phyloP scores from a whole-genome alignment of 805 yeast species.

The Yamadazyma laniorum region DNA sequence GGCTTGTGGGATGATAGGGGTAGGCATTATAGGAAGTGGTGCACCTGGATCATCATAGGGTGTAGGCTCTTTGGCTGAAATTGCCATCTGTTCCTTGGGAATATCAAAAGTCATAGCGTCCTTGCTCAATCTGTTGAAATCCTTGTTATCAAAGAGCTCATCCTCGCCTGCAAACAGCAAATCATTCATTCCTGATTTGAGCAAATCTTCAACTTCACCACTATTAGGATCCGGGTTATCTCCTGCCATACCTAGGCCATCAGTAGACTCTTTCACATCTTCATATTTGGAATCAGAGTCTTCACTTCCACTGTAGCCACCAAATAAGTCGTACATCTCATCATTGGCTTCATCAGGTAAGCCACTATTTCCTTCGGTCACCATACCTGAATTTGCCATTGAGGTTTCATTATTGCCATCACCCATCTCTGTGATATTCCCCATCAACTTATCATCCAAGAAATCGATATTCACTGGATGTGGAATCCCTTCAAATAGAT shows the following conservation, averaged over 20 bases:
- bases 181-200: background rate
- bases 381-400: background rate
- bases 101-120: constrained; percentile 40
- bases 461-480: constrained; percentile 8
- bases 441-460: constrained; percentile 14
- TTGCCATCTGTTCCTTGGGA: constrained; percentile 58
- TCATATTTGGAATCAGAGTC: constrained; percentile 3
- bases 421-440: constrained; percentile 6
- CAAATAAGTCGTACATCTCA: constrained; percentile 21
- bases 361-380: background rate
- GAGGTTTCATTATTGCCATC: background rate
- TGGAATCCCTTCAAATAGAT: constrained; percentile 17
- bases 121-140: background rate
- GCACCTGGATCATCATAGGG: constrained; percentile 82
- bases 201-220: background rate
- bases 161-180: background rate
- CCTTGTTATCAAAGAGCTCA: background rate
- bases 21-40: constrained; percentile 60
- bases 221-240: background rate
- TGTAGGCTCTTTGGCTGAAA: constrained; percentile 27
- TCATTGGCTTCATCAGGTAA: constrained; percentile 21
- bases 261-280: constrained; percentile 1
- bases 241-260: background rate
- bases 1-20: constrained; percentile 40
- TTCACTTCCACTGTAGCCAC: constrained; percentile 25